phyloP scores from a whole-genome alignment of 2,329 filamentous ascomycete species.

The Torrubiella hemipterigena region DNA sequence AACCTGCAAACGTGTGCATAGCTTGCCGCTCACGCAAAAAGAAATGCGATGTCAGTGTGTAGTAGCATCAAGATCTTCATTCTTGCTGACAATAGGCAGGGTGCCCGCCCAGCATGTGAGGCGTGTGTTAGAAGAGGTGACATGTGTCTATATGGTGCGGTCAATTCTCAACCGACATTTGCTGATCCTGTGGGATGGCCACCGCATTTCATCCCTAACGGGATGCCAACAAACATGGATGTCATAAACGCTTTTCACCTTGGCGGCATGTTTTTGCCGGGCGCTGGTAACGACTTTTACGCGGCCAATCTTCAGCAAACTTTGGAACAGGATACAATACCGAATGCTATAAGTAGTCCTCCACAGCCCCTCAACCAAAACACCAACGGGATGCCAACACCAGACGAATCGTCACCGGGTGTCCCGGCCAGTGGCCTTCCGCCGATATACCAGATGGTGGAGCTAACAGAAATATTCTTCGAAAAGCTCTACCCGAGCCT shows the following conservation, averaged over 20 bases:
- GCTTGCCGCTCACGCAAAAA: constrained; percentile 15
- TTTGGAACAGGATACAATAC: no score
- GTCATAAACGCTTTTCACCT: constrained; percentile 3
- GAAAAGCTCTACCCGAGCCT: constrained; percentile 11
- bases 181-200: constrained; percentile 1
- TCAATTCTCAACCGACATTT: background rate
- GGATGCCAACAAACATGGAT: background rate
- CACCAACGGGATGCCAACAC: no score
- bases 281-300: no score
- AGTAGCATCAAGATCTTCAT: background rate
- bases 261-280: no score
- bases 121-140: constrained; percentile 12
- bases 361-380: no score
- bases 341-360: no score
- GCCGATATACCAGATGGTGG: constrained; percentile 3
- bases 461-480: constrained; percentile 12
- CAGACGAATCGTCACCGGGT: background rate
- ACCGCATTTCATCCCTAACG: background rate
- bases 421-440: background rate
- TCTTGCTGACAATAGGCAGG: constrained; percentile 5
- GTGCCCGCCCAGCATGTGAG: constrained; percentile 8
- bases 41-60: constrained; percentile 12
- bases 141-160: constrained; percentile 9
- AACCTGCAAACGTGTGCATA: constrained; percentile 13
- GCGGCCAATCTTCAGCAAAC: no score